Evolutionary conservation across 106 monocot species (phyloP).

Genomic region (Ottelia alismoides): DNA sequence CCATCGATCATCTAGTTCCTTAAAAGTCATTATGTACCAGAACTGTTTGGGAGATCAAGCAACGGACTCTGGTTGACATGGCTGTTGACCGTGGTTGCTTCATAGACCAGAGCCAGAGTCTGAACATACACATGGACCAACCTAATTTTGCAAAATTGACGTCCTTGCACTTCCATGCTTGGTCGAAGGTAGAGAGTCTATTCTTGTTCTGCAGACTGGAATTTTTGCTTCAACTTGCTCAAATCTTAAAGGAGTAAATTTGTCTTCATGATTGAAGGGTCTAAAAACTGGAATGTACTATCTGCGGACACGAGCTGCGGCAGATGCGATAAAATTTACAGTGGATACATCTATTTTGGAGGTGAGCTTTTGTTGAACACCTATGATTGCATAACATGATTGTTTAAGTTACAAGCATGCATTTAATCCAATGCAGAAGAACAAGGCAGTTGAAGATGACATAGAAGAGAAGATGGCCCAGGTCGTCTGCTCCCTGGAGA

Average conservation of each 20-base stretch:
- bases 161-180: slow-evolving; percentile 37
- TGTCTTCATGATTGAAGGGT: slow-evolving; percentile 17
- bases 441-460: slow-evolving; percentile 1
- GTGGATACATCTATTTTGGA: slow-evolving; percentile 24
- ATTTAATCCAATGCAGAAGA: slow-evolving; percentile 5
- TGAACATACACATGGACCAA: slow-evolving; percentile 44
- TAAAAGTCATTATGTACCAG: slow-evolving; percentile 5
- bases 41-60: slow-evolving; percentile 53
- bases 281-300: slow-evolving; percentile 39
- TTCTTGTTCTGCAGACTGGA: no score
- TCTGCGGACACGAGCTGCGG: slow-evolving; percentile 24
- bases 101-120: slow-evolving; percentile 40
- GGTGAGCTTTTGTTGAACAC: slow-evolving; percentile 6
- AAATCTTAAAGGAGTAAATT: neutral
- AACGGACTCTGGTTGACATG: slow-evolving; percentile 44
- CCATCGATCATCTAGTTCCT: neutral
- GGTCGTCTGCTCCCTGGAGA: slow-evolving; percentile 16
- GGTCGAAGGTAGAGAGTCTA: slow-evolving; percentile 18
- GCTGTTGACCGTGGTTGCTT: slow-evolving; percentile 39
- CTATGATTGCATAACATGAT: no score
- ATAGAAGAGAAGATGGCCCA: slow-evolving; percentile 17
- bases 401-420: no score
- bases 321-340: slow-evolving; percentile 39
- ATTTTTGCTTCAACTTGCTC: neutral
- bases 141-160: slow-evolving; percentile 34